Base-by-base conservation (phyloP, 768 basidiomycete genomes). In the Lentinula sp. region DNA sequence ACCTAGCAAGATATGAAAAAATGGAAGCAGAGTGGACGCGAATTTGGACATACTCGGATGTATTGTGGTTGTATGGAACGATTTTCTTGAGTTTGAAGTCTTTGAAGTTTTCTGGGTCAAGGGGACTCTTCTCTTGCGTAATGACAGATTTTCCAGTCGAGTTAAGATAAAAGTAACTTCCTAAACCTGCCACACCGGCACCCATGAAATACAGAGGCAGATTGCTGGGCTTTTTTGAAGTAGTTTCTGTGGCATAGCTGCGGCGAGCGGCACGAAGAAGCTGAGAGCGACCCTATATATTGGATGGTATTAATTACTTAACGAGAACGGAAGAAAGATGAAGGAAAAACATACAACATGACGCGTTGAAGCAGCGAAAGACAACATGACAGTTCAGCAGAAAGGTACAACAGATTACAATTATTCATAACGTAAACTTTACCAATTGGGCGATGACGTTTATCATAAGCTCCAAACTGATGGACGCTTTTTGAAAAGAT, bases 11-110 rank as follows among this genome's bases (percentile, higher is more conserved):
- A 23, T 23, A 23, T 54, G 32, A 15, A 32, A 0, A 16, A 9
- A 49, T 57, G 20, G 23, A 9, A 4, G 55, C 32, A 35, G 20
- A 42, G 33, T 32, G 7, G 56, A 28, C 15, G 43, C 32, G 12
- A 32, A 1, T 32, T n/a, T 45, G 23, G 46, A 65, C 81, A 60
- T 64, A 94, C 85, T 82, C 85, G 36, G 91, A 79, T 13, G 93
- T 90, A 76, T 98, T 97, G 82, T 98, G 90, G 83, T 97, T 98
- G 81, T 96, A 97, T 0, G 87, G 87, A 62, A 86, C 76, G 62
- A 93, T 72, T 68, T 85, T 84, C 72, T 90, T 90, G 67, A 98
- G 84, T 70, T 85, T 87, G 74, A 97, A 88, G 70, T 92, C 85
- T 54, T 86, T 73, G 68, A 87, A 93, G 64, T 87, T 84, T 61